Evolutionary conservation across 2,329 filamentous ascomycete species (phyloP).

Genomic region (Penicillium italicum): DNA sequence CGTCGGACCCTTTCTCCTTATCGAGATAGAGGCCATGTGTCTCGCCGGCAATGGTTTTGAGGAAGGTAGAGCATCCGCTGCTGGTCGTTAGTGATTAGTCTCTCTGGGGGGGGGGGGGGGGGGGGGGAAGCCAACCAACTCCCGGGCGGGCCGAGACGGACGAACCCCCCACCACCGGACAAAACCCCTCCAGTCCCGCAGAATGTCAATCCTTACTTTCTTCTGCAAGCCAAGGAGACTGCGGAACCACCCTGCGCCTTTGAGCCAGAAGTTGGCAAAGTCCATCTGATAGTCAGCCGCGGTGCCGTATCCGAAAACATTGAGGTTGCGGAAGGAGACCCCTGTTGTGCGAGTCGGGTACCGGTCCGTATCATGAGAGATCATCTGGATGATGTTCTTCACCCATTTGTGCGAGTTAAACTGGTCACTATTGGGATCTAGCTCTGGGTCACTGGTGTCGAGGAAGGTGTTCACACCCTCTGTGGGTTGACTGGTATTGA

Average conservation of each 20-base stretch:
- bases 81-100: conserved; percentile 2
- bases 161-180: conserved; percentile 47
- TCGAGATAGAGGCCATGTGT: conserved; percentile 75
- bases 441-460: conserved; percentile 31
- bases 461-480: conserved; percentile 37
- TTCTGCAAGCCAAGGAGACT: conserved; percentile 31
- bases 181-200: conserved; percentile 61
- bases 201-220: conserved; percentile 53
- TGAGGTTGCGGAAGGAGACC: conserved; percentile 45
- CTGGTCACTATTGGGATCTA: conserved; percentile 41
- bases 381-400: conserved; percentile 38
- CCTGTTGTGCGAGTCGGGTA: conserved; percentile 37
- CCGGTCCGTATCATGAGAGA: conserved; percentile 29
- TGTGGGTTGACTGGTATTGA: not conserved
- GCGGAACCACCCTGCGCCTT: conserved; percentile 30
- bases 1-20: conserved; percentile 64
- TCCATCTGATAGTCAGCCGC: conserved; percentile 46
- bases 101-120: too few relatives aligned
- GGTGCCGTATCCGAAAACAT: conserved; percentile 44
- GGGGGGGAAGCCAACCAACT: too few relatives aligned
- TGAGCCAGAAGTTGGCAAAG: conserved; percentile 44
- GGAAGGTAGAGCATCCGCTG: conserved; percentile 68
- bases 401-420: conserved; percentile 48
- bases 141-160: too few relatives aligned
- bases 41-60: conserved; percentile 81